Conservation (phyloP, 768 basidiomycete genomes). For the Calocera viscosa region DNA sequence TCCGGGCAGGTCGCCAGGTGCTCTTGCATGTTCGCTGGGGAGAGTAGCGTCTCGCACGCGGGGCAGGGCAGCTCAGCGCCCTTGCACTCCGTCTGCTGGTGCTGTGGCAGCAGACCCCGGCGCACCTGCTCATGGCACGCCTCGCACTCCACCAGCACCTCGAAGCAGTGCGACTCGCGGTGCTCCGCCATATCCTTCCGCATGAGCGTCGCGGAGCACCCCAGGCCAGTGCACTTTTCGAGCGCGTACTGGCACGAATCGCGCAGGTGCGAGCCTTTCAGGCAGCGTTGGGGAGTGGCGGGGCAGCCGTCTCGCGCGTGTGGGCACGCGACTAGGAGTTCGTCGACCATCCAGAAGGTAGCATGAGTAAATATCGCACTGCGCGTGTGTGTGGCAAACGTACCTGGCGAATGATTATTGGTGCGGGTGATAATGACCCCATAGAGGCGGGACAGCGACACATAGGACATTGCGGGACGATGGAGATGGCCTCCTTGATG, state of each 20-base stretch:
- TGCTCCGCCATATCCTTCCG: constrained; percentile 40
- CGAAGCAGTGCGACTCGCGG: constrained; percentile 26
- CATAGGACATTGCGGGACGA: constrained; percentile 67
- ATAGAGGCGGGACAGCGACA: constrained; percentile 55
- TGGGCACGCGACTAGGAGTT: constrained; percentile 62
- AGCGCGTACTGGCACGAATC: constrained; percentile 48
- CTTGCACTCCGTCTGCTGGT: constrained; percentile 32
- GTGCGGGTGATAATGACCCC: constrained; percentile 53
- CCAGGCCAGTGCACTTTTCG: constrained; percentile 38
- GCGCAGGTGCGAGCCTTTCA: constrained; percentile 48
- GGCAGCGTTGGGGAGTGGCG: constrained; percentile 53
- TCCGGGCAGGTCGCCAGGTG: constrained; percentile 34
- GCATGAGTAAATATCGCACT: background rate
- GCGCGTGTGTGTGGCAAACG: constrained; percentile 24
- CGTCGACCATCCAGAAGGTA: constrained; percentile 57
- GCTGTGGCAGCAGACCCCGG: constrained; percentile 21
- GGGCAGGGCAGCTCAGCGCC: constrained; percentile 30
- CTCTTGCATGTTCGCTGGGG: constrained; percentile 26
- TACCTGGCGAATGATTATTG: constrained; percentile 64
- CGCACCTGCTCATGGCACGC: constrained; percentile 23
- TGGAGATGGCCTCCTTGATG: constrained; percentile 53
- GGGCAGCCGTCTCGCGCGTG: constrained; percentile 47
- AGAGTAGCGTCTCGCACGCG: constrained; percentile 31
- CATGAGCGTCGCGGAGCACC: constrained; percentile 35
- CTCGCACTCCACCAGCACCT: constrained; percentile 29